These are phyloP conservation scores for Fusarium torulosum DNA, from an alignment of 2,329 filamentous ascomycete species.

Conservation along the genomic window DNA sequence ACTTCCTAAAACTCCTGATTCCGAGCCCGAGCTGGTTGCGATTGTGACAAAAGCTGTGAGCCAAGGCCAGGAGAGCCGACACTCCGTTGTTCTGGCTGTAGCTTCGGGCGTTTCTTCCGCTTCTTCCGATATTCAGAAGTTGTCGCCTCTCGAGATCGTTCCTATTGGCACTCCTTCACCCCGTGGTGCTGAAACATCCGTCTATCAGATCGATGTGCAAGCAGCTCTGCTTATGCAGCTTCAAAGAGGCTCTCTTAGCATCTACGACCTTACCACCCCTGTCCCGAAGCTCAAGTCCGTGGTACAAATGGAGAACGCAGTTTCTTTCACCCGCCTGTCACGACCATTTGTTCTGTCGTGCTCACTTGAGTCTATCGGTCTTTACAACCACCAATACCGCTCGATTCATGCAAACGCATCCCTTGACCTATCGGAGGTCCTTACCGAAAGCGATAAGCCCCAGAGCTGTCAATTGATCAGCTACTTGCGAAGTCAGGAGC, in stretches of 20 bases:
- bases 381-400: constrained; percentile 78
- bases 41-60: constrained; percentile 60
- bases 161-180: constrained; percentile 51
- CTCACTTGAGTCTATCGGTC: constrained; percentile 66
- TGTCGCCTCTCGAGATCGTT: constrained; percentile 57
- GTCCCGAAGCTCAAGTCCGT: constrained; percentile 71
- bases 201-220: constrained; percentile 71
- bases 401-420: constrained; percentile 67
- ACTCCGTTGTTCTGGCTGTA: constrained; percentile 53
- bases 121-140: constrained; percentile 50
- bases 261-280: constrained; percentile 73
- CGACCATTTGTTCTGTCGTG: constrained; percentile 73
- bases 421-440: constrained; percentile 59
- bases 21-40: constrained; percentile 65
- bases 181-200: constrained; percentile 31
- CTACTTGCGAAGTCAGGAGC: constrained; percentile 75
- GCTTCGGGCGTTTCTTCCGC: constrained; percentile 44
- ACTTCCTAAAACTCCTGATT: constrained; percentile 62
- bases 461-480: constrained; percentile 62
- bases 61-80: constrained; percentile 48
- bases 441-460: constrained; percentile 53
- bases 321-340: constrained; percentile 75
- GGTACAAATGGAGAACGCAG: constrained; percentile 63
- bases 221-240: constrained; percentile 75
- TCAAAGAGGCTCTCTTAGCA: constrained; percentile 63